phyloP scores from a whole-genome alignment of 495 filamentous ascomycete species.

The Entonaema liquescens region DNA sequence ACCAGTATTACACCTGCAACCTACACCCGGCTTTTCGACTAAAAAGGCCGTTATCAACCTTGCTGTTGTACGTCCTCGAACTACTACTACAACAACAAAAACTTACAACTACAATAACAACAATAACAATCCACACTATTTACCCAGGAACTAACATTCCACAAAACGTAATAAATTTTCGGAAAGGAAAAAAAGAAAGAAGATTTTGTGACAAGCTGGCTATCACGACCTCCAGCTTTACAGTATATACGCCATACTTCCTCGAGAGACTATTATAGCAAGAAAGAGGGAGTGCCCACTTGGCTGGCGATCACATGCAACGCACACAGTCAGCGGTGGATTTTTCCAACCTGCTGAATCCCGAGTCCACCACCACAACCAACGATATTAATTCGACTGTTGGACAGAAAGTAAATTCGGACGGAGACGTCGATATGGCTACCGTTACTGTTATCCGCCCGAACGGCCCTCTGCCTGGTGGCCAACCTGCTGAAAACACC shows the following conservation, averaged over 20 bases:
- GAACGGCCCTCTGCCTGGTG: constrained; percentile 70
- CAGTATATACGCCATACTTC: constrained; percentile 5
- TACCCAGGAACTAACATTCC: constrained; percentile 4
- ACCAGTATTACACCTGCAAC: constrained; percentile 37
- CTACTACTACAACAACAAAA: constrained; percentile 12
- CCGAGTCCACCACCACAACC: constrained; percentile 55
- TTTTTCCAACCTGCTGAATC: constrained; percentile 82
- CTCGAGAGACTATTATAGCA: constrained; percentile 25
- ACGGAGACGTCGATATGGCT: constrained; percentile 68
- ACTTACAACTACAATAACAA: background rate
- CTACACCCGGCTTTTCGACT: constrained; percentile 35
- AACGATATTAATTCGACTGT: constrained; percentile 39
- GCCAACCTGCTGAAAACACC: constrained; percentile 59
- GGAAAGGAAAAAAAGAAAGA: background rate
- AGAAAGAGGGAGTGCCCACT: constrained; percentile 43
- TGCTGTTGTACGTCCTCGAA: constrained; percentile 12
- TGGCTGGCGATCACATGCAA: constrained; percentile 72
- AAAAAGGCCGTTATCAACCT: constrained; percentile 30
- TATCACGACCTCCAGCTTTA: constrained; percentile 3
- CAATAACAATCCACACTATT: background rate
- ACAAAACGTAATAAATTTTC: background rate
- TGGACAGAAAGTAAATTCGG: constrained; percentile 25
- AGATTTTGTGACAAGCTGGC: background rate
- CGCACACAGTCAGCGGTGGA: constrained; percentile 74
- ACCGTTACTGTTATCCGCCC: constrained; percentile 74